phyloP scores from a whole-genome alignment of 2,329 filamentous ascomycete species.

The Claviceps sp. region DNA sequence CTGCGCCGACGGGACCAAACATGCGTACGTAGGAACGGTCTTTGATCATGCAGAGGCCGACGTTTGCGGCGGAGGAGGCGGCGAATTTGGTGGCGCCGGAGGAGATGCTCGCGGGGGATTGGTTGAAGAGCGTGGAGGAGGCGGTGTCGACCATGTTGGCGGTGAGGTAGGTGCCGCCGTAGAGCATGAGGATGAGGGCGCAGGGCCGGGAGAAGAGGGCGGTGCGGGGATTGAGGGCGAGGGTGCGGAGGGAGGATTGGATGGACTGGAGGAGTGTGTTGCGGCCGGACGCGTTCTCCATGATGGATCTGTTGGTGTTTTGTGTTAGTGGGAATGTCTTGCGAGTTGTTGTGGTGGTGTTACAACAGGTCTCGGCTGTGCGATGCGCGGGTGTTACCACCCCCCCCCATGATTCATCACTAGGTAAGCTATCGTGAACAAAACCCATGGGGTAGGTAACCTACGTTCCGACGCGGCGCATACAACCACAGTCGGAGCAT shows the following conservation, averaged over 20 bases:
- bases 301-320: slow-evolving; percentile 45
- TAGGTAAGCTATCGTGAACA: neutral
- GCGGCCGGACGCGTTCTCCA: slow-evolving; percentile 67
- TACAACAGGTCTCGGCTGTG: too few relatives aligned
- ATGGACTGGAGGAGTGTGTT: slow-evolving; percentile 46
- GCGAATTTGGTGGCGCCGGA: slow-evolving; percentile 69
- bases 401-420: neutral
- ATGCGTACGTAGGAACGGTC: slow-evolving; percentile 74
- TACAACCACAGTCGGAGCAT: too few relatives aligned
- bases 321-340: too few relatives aligned
- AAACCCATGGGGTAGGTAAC: too few relatives aligned
- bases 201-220: slow-evolving; percentile 54
- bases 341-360: neutral
- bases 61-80: slow-evolving; percentile 69
- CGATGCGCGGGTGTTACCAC: too few relatives aligned
- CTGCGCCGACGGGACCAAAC: slow-evolving; percentile 50
- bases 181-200: slow-evolving; percentile 58
- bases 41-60: slow-evolving; percentile 78
- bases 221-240: slow-evolving; percentile 46
- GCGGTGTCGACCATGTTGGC: slow-evolving; percentile 79
- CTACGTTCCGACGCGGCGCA: too few relatives aligned
- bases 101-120: slow-evolving; percentile 49
- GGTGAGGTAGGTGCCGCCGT: slow-evolving; percentile 79
- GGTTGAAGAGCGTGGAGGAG: slow-evolving; percentile 47
- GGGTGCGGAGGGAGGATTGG: slow-evolving; percentile 38